Evolutionary conservation across 495 filamentous ascomycete genomes (phyloP), one percentile per base, ranked within the genome.

Genomic region (Penicillium arizonense): DNA sequence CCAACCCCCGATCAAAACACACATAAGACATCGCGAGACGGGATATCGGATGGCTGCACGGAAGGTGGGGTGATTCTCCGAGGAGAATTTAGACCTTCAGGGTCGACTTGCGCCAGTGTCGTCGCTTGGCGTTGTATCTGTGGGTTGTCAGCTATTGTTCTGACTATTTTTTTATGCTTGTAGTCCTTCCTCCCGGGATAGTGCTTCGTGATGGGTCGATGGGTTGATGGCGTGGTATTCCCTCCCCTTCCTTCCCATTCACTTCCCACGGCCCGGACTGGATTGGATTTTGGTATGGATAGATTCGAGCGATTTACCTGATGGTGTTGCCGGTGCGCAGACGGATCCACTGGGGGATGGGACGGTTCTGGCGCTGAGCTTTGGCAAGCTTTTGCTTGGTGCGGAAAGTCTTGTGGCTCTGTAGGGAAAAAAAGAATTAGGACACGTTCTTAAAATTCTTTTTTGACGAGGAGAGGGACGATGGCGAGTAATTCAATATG

Each of bases 381-480:
- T 91, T 96, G 70, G 95, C 94, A 82, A 98, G 94, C 94, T 98
- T 98, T 77, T 94, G 88, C 93, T 98, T 98, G 77, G 90, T 95
- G 74, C 89, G 87, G 89, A 97, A 97, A 70, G 91, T 90, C 86
- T 97, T 97, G 82, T 98, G 90, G 84, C 87, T 90, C 91, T 96
- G 75, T 56, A 52, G 43, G 23, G 47, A 35, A 60, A 54, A 55
- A 49, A 24, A 63, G 54, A 63, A 61, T 50, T 26, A 32, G 41
- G 20, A 4, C 38, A 36, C 11, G 23, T 28, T 18, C 18, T 18
- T 5, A 38, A 30, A 28, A 49, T 54, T 37, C 18, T 52, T 69
- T 59, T 66, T 52, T 9, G 39, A 33, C 50, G 46, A 32, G 43
- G 16, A 33, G 23, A 30, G 8, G 24, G 55, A 38, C 11, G 23